Percentiles rank a stretch among this genome's conserved stretches.
Conservation (phyloP, 257 asterid species). For the Scutellaria galericulata region DNA sequence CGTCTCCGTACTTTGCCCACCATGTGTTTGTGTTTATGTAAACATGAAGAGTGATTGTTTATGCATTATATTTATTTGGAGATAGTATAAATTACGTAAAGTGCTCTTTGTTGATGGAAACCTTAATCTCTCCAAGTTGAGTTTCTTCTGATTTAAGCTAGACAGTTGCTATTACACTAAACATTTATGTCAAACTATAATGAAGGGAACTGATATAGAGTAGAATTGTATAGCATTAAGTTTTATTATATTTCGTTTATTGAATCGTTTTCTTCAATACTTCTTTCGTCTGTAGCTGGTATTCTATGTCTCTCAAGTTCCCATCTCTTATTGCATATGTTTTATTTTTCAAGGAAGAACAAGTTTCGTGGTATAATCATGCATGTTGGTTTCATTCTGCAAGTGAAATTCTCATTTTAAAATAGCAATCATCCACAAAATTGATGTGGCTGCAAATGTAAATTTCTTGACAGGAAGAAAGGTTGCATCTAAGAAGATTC, state of each 20-base stretch:
- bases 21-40: conserved; percentile 34
- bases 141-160: conserved; percentile 4
- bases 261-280: not conserved
- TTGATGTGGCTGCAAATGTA: conserved; percentile 10
- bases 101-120: not conserved
- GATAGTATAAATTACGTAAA: not conserved
- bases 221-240: not conserved
- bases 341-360: not conserved
- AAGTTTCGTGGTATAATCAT: not conserved
- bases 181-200: not conserved
- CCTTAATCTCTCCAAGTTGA: not conserved
- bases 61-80: not conserved
- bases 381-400: conserved; percentile 2
- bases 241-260: not conserved
- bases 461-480: conserved; percentile 15
- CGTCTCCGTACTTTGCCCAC: conserved; percentile 17
- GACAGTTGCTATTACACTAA: not conserved
- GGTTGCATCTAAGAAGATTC: conserved; percentile 27
- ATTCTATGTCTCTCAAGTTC: not conserved
- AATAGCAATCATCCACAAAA: not conserved
- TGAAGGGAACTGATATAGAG: not conserved
- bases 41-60: conserved; percentile 10
- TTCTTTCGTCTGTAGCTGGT: not conserved
- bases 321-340: conserved; percentile 6
- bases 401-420: not conserved